Base-by-base conservation (phyloP, 208 protist species). In the Angomonas ambiguus region DNA sequence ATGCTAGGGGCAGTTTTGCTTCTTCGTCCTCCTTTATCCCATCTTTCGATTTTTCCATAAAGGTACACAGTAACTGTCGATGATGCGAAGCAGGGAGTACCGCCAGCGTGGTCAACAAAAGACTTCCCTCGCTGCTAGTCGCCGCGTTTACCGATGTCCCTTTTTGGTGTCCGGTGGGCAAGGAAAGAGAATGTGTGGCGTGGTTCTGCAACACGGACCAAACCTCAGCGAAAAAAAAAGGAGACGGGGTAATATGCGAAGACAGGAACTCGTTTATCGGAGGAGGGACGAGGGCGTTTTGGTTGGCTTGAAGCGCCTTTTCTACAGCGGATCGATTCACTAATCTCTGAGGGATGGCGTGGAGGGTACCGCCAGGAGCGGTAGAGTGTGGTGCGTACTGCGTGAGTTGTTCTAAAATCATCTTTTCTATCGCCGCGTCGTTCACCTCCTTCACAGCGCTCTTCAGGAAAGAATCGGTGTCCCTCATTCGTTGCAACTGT, bases 401-500 rank as follows among this genome's bases (percentile, higher is more conserved):
- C n/a, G n/a, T 8, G 22, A 45, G 38, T 16, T n/a, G 38, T 8
- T 8, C 16, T 8, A 45, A 16, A 45, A 45, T 16, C 22, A 16
- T 30, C 5, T 33, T 8, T 8, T 33, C 53, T 18, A 60, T 30
- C 53, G 2, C 22, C 28, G 4, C 25, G 22, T 57, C 58, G 45
- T 81, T 67, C 13, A 66, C 70, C 71, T 81, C 66, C 8, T 48
- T 27, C 45, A 76, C 76, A 1, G 76, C 76, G 22, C 33, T 41
- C 20, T 56, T 59, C 48, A 81, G 59, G 41, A 81, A 81, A 1
- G 71, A 77, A 31, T 77, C 66, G 62, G 59, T 61, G 35, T 81
- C 70, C 18, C 69, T 62, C 63, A 81, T 77, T 51, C 42, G 59
- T 51, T 67, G 70, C 25, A 81, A 61, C 25, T 53, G 65, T 8